A percentile compares a stretch with the other conserved stretches of the same genome.
These are phyloP conservation scores for Persicaria tinctoria DNA, from an alignment of 148 eudicot species.

Conservation along the genomic window DNA sequence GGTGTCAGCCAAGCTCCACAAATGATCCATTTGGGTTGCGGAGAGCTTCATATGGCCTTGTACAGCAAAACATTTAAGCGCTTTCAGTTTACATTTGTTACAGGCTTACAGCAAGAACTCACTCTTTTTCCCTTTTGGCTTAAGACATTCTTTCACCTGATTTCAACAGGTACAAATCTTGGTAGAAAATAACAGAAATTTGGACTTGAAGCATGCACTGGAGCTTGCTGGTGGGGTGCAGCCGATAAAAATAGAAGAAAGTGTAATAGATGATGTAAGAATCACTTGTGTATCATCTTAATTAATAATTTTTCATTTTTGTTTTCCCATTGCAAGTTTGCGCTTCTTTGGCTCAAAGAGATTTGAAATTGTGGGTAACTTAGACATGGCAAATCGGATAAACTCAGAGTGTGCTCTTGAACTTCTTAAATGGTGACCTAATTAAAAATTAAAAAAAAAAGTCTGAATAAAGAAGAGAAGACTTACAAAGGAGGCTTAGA, in stretches of 20 bases:
- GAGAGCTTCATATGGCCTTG: conserved; percentile 92
- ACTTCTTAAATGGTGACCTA: background rate
- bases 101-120: background rate
- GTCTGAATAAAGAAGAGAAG: background rate
- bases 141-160: background rate
- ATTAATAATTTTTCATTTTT: background rate
- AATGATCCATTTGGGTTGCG: conserved; percentile 94
- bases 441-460: background rate
- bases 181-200: conserved; percentile 67
- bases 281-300: conserved; percentile 5
- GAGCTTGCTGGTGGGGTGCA: conserved; percentile 86
- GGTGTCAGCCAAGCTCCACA: conserved; percentile 87
- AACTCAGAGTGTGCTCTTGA: background rate
- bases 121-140: background rate
- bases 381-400: background rate
- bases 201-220: conserved; percentile 65
- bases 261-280: conserved; percentile 67
- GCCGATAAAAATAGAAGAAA: conserved; percentile 55
- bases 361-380: background rate
- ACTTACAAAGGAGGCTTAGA: background rate
- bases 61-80: conserved; percentile 20
- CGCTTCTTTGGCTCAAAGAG: background rate
- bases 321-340: background rate
- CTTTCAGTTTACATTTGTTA: conserved; percentile 3
- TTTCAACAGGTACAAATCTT: conserved; percentile 69